Evolutionary conservation across 2,329 filamentous ascomycete species (phyloP).

Genomic region (Orbilia oligospora): DNA sequence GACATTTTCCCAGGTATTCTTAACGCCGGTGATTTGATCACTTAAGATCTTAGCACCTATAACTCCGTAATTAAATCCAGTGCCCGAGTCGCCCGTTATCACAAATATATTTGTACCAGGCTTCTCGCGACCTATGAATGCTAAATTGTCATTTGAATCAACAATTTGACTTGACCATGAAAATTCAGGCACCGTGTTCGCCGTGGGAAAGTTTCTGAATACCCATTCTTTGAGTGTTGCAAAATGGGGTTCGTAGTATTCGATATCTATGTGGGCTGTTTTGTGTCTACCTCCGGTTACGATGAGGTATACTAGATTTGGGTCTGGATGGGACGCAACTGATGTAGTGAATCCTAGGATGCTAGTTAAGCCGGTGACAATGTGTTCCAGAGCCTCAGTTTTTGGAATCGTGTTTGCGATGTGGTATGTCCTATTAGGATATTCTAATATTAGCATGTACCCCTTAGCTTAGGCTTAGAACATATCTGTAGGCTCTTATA

Average conservation of each 20-base stretch:
- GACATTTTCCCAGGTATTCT: slow-evolving; percentile 70
- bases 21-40: slow-evolving; percentile 71
- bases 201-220: slow-evolving; percentile 71
- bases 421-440: slow-evolving; percentile 71
- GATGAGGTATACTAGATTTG: slow-evolving; percentile 72
- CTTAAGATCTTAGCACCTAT: slow-evolving; percentile 72
- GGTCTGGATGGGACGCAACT: slow-evolving; percentile 71
- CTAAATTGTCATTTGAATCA: slow-evolving; percentile 73
- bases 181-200: slow-evolving; percentile 70
- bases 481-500: background rate
- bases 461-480: too few relatives aligned
- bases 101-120: slow-evolving; percentile 69
- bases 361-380: slow-evolving; percentile 72
- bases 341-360: slow-evolving; percentile 73
- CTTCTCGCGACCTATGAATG: slow-evolving; percentile 72
- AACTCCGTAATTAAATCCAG: slow-evolving; percentile 73
- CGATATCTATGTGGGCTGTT: slow-evolving; percentile 71
- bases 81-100: slow-evolving; percentile 73
- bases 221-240: slow-evolving; percentile 72
- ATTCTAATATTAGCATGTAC: background rate
- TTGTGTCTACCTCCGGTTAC: slow-evolving; percentile 74
- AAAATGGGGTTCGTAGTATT: slow-evolving; percentile 67
- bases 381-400: slow-evolving; percentile 71
- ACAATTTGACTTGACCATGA: slow-evolving; percentile 74
- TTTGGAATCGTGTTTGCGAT: slow-evolving; percentile 73